Percentiles rank a stretch among this genome's conserved stretches.
Conservation (phyloP, 2,329 filamentous ascomycete genomes). For the Immersiporthe knoxdaviesiana region DNA sequence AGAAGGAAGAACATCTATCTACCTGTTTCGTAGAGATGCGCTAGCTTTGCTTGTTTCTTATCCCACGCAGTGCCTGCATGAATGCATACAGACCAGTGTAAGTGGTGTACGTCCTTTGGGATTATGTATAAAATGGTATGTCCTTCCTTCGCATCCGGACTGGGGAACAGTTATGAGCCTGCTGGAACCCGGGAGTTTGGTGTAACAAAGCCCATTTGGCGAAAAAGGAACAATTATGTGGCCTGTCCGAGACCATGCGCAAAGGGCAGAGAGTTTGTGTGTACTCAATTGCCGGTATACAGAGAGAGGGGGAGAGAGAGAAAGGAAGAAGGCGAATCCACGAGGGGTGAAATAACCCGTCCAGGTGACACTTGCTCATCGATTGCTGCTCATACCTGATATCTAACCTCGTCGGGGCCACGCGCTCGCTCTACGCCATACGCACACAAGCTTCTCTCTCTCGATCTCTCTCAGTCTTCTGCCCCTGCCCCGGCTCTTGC, state of each 20-base stretch:
- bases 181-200: not conserved
- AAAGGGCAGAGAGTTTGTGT: not conserved
- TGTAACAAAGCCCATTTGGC: not conserved
- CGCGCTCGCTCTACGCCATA: not conserved
- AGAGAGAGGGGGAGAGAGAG: too few species aligned
- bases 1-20: not conserved
- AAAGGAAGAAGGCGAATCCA: not conserved
- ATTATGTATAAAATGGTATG: too few species aligned
- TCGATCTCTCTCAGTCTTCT: conserved; percentile 7
- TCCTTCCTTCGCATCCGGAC: not conserved
- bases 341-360: not conserved
- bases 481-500: conserved; percentile 15
- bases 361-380: not conserved
- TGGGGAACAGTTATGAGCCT: not conserved
- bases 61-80: not conserved
- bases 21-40: conserved; percentile 2
- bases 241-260: not conserved
- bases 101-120: not conserved
- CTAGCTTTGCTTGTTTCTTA: not conserved
- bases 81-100: not conserved
- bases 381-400: not conserved
- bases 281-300: not conserved
- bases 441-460: too few species aligned
- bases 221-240: too few species aligned
- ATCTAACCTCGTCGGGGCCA: not conserved